Conservation (phyloP, 495 filamentous ascomycete genomes). For the Penicillium angulare region DNA sequence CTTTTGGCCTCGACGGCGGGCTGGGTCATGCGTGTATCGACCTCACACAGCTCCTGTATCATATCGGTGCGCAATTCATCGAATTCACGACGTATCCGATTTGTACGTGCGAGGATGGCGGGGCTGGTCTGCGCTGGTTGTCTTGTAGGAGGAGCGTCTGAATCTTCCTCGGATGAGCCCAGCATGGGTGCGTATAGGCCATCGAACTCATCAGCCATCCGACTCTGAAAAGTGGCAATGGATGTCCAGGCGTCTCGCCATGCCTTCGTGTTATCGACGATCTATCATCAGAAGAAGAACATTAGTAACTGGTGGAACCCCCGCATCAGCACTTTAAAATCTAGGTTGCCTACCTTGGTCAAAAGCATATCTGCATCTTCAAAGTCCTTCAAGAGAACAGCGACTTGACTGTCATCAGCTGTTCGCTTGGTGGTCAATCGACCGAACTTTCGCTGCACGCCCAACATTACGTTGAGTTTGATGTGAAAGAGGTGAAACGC, state of each 20-base stretch:
- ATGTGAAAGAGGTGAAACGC: background rate
- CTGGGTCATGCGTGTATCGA: constrained; percentile 70
- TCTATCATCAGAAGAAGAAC: constrained; percentile 43
- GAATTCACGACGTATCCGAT: constrained; percentile 66
- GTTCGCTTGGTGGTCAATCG: constrained; percentile 62
- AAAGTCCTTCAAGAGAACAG: constrained; percentile 75
- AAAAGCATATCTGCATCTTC: constrained; percentile 81
- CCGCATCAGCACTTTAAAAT: constrained; percentile 5
- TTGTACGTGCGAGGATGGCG: constrained; percentile 62
- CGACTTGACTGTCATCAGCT: constrained; percentile 76
- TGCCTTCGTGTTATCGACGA: constrained; percentile 74
- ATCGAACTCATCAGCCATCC: constrained; percentile 69
- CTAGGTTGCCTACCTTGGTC: constrained; percentile 53
- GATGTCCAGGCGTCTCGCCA: constrained; percentile 87
- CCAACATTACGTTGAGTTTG: constrained; percentile 62
- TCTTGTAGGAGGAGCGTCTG: constrained; percentile 45
- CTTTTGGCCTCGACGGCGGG: constrained; percentile 73
- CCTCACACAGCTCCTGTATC: constrained; percentile 65
- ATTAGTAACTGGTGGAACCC: background rate
- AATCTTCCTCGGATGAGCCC: constrained; percentile 58
- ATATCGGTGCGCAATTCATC: constrained; percentile 74
- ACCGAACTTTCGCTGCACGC: constrained; percentile 73
- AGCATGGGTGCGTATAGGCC: constrained; percentile 80
- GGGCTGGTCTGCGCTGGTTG: constrained; percentile 61
- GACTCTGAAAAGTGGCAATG: constrained; percentile 69